A percentile compares a stretch with the other conserved stretches of the same genome.
These are phyloP conservation scores for Arabis hirsuta DNA, from an alignment of 345 rosid genomes.

Conservation along the genomic window DNA sequence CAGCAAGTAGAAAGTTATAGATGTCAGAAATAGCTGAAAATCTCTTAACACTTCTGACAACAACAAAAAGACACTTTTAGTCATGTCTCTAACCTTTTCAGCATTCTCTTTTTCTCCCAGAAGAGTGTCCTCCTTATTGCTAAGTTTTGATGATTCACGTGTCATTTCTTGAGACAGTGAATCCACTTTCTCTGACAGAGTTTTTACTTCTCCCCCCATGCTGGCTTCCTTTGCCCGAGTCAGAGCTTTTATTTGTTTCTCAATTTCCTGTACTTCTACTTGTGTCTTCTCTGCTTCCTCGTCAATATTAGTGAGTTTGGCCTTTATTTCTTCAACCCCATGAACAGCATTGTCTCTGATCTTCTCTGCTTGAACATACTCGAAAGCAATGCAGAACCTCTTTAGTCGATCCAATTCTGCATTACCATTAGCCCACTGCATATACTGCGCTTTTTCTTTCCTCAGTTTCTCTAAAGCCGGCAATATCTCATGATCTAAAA, in stretches of 20 bases:
- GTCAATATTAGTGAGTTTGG: slow-evolving; percentile 61
- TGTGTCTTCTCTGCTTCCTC: slow-evolving; percentile 50
- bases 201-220: slow-evolving; percentile 87
- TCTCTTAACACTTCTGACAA: not conserved
- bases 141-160: slow-evolving; percentile 73
- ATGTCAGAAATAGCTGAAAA: slow-evolving; percentile 24
- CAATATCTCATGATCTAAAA: slow-evolving; percentile 85
- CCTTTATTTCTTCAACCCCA: slow-evolving; percentile 48
- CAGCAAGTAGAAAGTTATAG: slow-evolving; percentile 33
- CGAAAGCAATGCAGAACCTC: slow-evolving; percentile 35
- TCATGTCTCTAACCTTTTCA: slow-evolving; percentile 58
- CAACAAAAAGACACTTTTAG: slow-evolving; percentile 2
- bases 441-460: slow-evolving; percentile 85
- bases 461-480: slow-evolving; percentile 94
- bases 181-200: slow-evolving; percentile 78
- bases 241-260: slow-evolving; percentile 60
- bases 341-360: slow-evolving; percentile 19
- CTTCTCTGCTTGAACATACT: slow-evolving; percentile 34
- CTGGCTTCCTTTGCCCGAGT: slow-evolving; percentile 85
- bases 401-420: slow-evolving; percentile 9
- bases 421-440: slow-evolving; percentile 96
- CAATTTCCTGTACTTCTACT: slow-evolving; percentile 64
- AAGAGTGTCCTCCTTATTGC: slow-evolving; percentile 76
- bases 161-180: slow-evolving; percentile 69
- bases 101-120: slow-evolving; percentile 72